phyloP scores from a whole-genome alignment of 352 stramenopile species.

The Globisporangium megalacanthum region DNA sequence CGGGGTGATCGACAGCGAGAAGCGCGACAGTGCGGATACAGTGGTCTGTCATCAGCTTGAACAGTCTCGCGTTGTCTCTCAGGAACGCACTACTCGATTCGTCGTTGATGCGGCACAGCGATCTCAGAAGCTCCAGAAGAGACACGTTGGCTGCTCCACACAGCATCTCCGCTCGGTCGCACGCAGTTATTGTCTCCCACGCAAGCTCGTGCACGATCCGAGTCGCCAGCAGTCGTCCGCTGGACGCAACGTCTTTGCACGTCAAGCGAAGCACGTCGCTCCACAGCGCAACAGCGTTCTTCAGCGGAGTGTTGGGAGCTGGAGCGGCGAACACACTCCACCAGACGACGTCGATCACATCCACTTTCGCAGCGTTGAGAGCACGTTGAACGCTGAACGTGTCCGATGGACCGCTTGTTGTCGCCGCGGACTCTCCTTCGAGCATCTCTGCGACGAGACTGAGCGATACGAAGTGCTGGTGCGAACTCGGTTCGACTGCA shows the following conservation, averaged over 20 bases:
- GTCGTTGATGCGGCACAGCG: background rate
- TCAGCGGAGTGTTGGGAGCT: background rate
- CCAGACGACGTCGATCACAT: conserved; percentile 12
- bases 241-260: background rate
- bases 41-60: background rate
- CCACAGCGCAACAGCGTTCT: conserved; percentile 7
- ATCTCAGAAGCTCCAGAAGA: conserved; percentile 3
- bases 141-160: background rate
- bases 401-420: background rate
- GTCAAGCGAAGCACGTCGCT: conserved; percentile 5
- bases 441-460: background rate
- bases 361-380: background rate
- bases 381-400: background rate
- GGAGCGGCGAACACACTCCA: conserved; percentile 4
- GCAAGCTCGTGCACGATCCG: conserved; percentile 4
- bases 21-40: conserved; percentile 8
- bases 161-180: background rate
- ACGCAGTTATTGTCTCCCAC: background rate
- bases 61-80: background rate
- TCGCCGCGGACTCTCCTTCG: background rate
- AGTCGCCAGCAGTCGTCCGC: background rate
- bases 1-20: background rate
- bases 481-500: background rate
- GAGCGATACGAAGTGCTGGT: background rate
- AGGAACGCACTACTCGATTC: background rate